Conservation (phyloP, 305 asterid genomes). For the Fraxinus floribunda region DNA sequence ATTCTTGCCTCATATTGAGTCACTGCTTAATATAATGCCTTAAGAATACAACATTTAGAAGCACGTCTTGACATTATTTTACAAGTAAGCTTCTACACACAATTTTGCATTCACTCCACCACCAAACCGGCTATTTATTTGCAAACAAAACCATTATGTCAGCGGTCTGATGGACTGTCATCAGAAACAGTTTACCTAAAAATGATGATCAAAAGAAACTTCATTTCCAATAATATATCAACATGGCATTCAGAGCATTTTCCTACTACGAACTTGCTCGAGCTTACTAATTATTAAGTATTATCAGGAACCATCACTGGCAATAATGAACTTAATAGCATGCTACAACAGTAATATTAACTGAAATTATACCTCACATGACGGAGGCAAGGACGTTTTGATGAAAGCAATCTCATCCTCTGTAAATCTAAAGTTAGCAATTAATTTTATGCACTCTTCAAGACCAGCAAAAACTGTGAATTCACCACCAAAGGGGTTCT, state of each 20-base stretch:
- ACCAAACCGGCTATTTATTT: background rate
- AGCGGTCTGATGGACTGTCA: background rate
- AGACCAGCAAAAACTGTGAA: conserved; percentile 94
- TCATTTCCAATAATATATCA: background rate
- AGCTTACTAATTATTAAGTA: background rate
- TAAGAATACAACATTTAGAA: background rate
- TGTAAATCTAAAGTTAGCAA: conserved; percentile 73
- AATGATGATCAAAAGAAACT: background rate
- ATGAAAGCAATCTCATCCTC: conserved; percentile 84
- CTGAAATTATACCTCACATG: conserved; percentile 72
- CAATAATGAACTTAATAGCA: background rate
- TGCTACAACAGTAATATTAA: conserved; percentile 7
- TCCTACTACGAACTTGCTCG: background rate
- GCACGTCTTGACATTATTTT: background rate
- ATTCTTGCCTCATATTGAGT: background rate
- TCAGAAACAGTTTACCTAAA: background rate
- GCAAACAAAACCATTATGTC: background rate
- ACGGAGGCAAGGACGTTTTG: conserved; percentile 55
- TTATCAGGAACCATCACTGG: background rate
- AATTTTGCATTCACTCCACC: background rate
- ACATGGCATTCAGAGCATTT: background rate
- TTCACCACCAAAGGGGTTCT: conserved; percentile 92
- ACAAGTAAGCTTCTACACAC: background rate
- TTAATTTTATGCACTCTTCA: conserved; percentile 84
- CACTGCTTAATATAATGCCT: conserved; percentile 9